phyloP scores from a whole-genome alignment of 2,329 filamentous ascomycete genomes.

The Trichophyton benhamiae region DNA sequence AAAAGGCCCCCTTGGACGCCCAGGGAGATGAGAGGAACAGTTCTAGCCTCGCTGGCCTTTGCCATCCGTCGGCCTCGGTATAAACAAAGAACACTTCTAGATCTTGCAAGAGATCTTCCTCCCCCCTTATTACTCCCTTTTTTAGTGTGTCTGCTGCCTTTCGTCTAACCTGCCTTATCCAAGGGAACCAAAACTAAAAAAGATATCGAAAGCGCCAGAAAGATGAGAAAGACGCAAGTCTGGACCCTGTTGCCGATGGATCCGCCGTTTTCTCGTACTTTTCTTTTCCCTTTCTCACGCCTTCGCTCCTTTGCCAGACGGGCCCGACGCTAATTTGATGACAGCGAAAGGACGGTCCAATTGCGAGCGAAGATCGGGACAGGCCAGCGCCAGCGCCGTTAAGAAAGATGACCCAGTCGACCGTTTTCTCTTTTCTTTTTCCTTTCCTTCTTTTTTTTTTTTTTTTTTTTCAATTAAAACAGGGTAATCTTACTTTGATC shows the following conservation, averaged over 20 bases:
- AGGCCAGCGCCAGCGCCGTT: background rate
- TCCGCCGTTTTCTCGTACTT: background rate
- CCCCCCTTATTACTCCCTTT: background rate
- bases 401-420: background rate
- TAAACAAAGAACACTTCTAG: conserved; percentile 1
- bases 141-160: background rate
- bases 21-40: background rate
- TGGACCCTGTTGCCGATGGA: conserved; percentile 1
- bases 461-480: background rate
- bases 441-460: background rate
- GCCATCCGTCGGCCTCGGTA: background rate
- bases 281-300: background rate
- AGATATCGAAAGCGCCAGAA: background rate
- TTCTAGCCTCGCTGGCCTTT: background rate
- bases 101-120: background rate
- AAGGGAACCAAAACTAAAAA: background rate
- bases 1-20: background rate
- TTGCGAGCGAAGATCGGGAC: background rate
- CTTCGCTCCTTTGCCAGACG: background rate
- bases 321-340: background rate
- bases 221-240: background rate
- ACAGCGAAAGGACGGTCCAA: background rate
- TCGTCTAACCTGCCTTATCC: background rate
- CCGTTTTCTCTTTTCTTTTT: background rate
- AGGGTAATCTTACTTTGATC: background rate